Evolutionary conservation across 1,139 yeast species (phyloP), one percentile per base, ranked within the genome.

Genomic region (Yamadazyma membranifaciens): DNA sequence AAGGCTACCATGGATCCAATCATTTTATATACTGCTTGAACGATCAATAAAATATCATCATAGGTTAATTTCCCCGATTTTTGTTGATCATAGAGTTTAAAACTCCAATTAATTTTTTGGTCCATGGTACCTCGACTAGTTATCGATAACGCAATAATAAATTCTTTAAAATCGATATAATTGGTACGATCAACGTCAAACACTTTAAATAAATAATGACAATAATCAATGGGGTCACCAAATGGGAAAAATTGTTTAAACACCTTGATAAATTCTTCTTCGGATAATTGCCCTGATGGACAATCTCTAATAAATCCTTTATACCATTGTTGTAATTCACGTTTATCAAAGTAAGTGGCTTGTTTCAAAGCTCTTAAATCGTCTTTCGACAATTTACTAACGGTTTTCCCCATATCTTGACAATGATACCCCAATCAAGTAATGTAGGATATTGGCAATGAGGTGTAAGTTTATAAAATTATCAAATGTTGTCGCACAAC

Each of bases 261-360:
- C 15, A 92, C 91, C 61, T 87, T 87, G 49, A 87, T 82, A 61
- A 94, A 89, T 58, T 92, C 98, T 40, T 85, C 87, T 56, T 85
- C 86, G 9, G 89, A 80, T 34, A 94, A 70, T 57, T 85, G 92
- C 0, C 98, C 98, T 34, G 81, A 75, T 0, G 98, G 98, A 60
- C 97, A 91, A 57, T 94, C 98, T 56, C 96, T 76, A 37, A 86
- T 71, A 55, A 92, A 92, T 3, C 98, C 98, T 60, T 89, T 91
- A 62, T 91, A 92, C 98, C 98, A 92, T 59, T 91, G 98, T 61
- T 92, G 98, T 38, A 94, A 78, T 59, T 94, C 98, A 50, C 96
- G 75, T 44, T 92, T 81, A 59, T 92, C 96, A 59, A 94, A 94
- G 58, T 88, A 85, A 0, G 99, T 94, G 26, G 89, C 85, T 57